Base-by-base conservation (phyloP, 2,329 filamentous ascomycete genomes). In the Alternaria viburni region DNA sequence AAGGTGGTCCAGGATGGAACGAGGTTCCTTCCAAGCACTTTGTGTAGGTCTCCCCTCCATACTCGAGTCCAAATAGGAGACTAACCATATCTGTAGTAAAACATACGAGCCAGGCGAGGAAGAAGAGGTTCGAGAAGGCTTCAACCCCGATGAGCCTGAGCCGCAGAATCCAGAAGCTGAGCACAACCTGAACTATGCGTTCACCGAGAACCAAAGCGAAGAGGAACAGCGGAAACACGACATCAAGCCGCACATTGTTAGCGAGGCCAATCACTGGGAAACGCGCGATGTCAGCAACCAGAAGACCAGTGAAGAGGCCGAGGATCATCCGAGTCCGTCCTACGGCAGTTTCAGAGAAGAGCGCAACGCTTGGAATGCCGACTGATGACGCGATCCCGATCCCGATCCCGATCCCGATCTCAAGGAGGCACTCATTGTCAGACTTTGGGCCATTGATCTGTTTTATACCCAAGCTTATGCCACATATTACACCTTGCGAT, bases 1-100 rank as follows among this genome's bases (percentile, higher is more conserved):
- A 90, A 77, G 86, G 87, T 52, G 86, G 88, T 25, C 83, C 88
- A 25, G 85, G 83, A 17, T 88, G 86, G 86, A 89, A 89, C 66
- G 83, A 85, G 54, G 82, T 81, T 10, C 83, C 87, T 64, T 80
- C 83, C 17, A 86, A 84, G 69, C 85, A 86, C 63, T 88, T 83
- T 76, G 82, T 88, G 82, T 85, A 79, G 79, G 84, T 79, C n/a
- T 28, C 9, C 41, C 25, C 8, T 12, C n/a, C 30, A 5, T 11
- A 9, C 3, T 12, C 11, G 46, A 23, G 5, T 25, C 23, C 45
- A 13, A 5, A 1, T 11, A 47, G 8, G 25, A 45, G 19, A 54
- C 71, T 73, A 32, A 73, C 54, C 12, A 17, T 9, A 0, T 3
- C 1, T 17, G 55, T 61, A 87, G 81, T 64, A 83, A 76, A 59